These are phyloP conservation scores for Phytophthora ramorum DNA, from an alignment of 352 stramenopile species.

Conservation along the genomic window DNA sequence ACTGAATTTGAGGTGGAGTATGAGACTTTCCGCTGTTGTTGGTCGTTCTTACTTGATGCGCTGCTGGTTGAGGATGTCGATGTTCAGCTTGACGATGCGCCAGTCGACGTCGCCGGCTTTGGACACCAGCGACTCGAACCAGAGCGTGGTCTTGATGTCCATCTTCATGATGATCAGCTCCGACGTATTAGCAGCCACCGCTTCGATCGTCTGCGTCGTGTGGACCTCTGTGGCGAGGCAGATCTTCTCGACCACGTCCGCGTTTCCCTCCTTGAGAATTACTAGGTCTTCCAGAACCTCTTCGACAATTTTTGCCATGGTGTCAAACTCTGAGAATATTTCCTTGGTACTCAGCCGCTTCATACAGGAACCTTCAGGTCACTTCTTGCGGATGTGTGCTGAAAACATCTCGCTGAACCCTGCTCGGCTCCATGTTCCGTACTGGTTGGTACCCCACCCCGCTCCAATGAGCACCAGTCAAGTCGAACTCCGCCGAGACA, in stretches of 20 bases:
- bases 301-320: not conserved
- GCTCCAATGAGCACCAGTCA: not conserved
- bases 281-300: not conserved
- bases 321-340: not conserved
- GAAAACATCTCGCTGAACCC: not conserved
- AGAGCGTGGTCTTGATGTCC: not conserved
- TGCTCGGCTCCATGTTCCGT: not conserved
- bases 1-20: not conserved
- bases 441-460: not conserved
- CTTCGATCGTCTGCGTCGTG: conserved; percentile 1
- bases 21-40: not conserved
- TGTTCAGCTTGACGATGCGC: not conserved
- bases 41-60: not conserved
- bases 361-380: not conserved
- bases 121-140: conserved; percentile 5
- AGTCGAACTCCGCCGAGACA: not conserved
- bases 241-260: not conserved
- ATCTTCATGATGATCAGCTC: not conserved
- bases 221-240: not conserved
- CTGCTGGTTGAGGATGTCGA: not conserved
- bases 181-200: not conserved
- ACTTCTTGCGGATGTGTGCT: not conserved
- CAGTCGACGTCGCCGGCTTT: not conserved
- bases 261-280: not conserved
- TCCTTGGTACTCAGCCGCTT: conserved; percentile 1